Conservation (phyloP, 2,329 filamentous ascomycete species). For the Rhynchosporium graminicola region DNA sequence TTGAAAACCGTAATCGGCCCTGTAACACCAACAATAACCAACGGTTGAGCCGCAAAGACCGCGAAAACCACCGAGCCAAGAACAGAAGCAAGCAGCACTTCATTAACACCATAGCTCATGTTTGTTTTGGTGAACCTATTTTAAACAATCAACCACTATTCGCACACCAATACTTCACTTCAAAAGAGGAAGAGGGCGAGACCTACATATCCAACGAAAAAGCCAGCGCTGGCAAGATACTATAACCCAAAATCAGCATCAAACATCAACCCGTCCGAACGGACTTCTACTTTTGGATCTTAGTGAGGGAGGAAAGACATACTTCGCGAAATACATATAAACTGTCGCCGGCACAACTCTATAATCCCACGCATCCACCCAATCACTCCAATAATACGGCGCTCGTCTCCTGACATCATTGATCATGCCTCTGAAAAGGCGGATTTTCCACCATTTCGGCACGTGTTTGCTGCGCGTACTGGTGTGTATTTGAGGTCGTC, state of each 20-base stretch:
- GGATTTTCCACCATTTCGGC: conserved; percentile 70
- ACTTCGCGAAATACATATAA: conserved; percentile 97
- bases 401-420: conserved; percentile 73
- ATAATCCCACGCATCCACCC: conserved; percentile 87
- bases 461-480: conserved; percentile 28
- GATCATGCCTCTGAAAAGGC: conserved; percentile 75
- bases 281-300: conserved; percentile 17
- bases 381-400: conserved; percentile 81
- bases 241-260: conserved; percentile 42
- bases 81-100: conserved; percentile 84
- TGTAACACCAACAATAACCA: conserved; percentile 90
- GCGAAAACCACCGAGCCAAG: conserved; percentile 81
- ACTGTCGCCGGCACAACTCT: conserved; percentile 82
- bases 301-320: conserved; percentile 38
- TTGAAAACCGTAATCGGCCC: conserved; percentile 93
- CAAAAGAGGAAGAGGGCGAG: neutral
- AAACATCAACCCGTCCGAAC: neutral
- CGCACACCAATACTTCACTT: neutral
- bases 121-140: conserved; percentile 73
- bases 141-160: neutral
- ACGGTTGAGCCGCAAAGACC: conserved; percentile 75
- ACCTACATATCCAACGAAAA: conserved; percentile 82
- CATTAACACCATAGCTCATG: conserved; percentile 85
- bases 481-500: conserved; percentile 22
- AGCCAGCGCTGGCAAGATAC: conserved; percentile 82